Base-by-base conservation (phyloP, 179 eudicot species). In the Sideroxylon spinosum region DNA sequence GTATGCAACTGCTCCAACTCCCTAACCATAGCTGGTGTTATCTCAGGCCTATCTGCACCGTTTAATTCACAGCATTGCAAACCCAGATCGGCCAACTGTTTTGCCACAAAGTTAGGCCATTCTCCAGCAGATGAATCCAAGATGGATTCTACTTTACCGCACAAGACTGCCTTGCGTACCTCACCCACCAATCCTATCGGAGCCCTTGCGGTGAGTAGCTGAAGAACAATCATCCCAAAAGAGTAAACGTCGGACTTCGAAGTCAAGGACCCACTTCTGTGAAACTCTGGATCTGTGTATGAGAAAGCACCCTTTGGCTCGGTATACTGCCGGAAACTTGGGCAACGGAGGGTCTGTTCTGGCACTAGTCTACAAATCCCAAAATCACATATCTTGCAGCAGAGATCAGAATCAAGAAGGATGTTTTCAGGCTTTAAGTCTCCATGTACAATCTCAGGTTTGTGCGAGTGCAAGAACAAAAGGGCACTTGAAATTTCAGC, bases 91-190 rank as follows among this genome's bases (percentile, higher is more conserved):
- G 84, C 89, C 87, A 93, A 78, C 76, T 86, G 86, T 29, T 86
- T 89, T 3, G 88, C 88, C 81, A 90, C 92, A 83, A 76, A 87
- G 25, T 70, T 81, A 20, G 85, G 89, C 98, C 98, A 93, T 53
- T 89, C 89, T 37, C 97, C 97, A 29, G 92, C 93, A 73, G 89
- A 88, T 60, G 86, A 71, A 82, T 93, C 98, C 83, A 93, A 82
- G 61, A 93, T 64, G 1, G 93, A 89, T 70, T 74, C 78, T 29
- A 92, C 76, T 74, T 86, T 86, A 57, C 89, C 90, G 57, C 48
- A 14, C 12, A 91, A 87, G 10, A 88, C 86, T 76, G 91, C 95
- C 75, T 81, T 85, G n/a, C 93, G 86, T 26, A 90, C 91, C 74
- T 84, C 86, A 74, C 71, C 59, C 17, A 81, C 83, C 81, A 93